These are phyloP conservation scores for Xylariaceae sp. DNA, from an alignment of 2,329 filamentous ascomycete species.

Conservation along the genomic window DNA sequence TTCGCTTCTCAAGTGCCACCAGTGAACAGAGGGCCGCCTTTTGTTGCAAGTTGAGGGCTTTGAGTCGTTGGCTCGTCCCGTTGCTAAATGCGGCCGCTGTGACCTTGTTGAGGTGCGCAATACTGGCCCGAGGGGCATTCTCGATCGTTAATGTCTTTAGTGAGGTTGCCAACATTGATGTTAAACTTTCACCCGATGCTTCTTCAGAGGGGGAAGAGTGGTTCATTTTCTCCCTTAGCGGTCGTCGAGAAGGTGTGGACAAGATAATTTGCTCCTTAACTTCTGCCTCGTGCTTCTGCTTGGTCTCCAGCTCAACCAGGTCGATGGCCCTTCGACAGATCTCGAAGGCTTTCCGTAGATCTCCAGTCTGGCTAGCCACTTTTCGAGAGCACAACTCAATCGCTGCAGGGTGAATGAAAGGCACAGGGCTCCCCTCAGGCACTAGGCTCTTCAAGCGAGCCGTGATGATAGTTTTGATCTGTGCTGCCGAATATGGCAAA, in stretches of 20 bases:
- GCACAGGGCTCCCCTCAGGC: slow-evolving; percentile 57
- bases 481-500: slow-evolving; percentile 80
- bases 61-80: slow-evolving; percentile 77
- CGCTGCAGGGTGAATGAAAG: slow-evolving; percentile 89
- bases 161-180: slow-evolving; percentile 49
- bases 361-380: slow-evolving; percentile 88
- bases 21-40: slow-evolving; percentile 91
- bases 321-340: slow-evolving; percentile 88
- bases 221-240: slow-evolving; percentile 78
- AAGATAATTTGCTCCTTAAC: slow-evolving; percentile 53
- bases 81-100: slow-evolving; percentile 88
- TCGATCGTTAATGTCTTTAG: slow-evolving; percentile 63
- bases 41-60: slow-evolving; percentile 88
- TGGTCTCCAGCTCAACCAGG: slow-evolving; percentile 79
- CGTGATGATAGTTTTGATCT: slow-evolving; percentile 84
- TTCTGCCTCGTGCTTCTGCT: slow-evolving; percentile 64
- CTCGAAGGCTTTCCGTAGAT: slow-evolving; percentile 92
- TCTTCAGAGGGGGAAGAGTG: slow-evolving; percentile 52
- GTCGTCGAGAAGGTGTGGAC: slow-evolving; percentile 67
- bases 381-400: slow-evolving; percentile 94
- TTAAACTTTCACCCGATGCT: slow-evolving; percentile 39
- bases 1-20: slow-evolving; percentile 77
- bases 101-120: slow-evolving; percentile 86
- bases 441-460: slow-evolving; percentile 74
- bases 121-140: slow-evolving; percentile 82